Base-by-base conservation (phyloP, 2,329 filamentous ascomycete species). In the Fusarium albidum region DNA sequence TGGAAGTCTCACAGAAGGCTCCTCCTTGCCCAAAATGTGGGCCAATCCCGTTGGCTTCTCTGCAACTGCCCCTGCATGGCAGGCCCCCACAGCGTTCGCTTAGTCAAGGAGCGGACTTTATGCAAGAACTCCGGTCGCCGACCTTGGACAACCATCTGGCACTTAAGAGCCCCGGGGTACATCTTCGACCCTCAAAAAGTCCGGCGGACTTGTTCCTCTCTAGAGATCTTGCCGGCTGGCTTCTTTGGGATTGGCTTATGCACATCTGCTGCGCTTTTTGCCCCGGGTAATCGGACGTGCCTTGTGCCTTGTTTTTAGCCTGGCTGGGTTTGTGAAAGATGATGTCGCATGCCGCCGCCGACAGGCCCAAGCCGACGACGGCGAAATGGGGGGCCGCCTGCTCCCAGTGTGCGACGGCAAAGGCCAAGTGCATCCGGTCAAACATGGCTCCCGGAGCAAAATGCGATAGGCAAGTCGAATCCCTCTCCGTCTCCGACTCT, bases 341-440 rank as follows among this genome's bases (percentile, higher is more conserved):
- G 43, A 60, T 61, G 41, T 63, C 54, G 8, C 61, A 28, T 17
- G 17, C 49, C 35, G 60, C 61, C 25, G 17, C 49, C 35, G 60
- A 63, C 25, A 52, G 68, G 42, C 67, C 61, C 17, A 73, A 72
- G 61, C 64, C 71, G 26, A 64, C 73, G 13, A 72, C 72, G 52
- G 73, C 73, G 26, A 75, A 73, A 78, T 82, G 79, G 79, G 79
- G 79, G 13, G 77, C 77, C 5, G 79, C 79, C 2, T 82, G 79
- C 42, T 71, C 77, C 6, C 69, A 77, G 2, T 82, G 79, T 58
- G 77, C 79, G 7, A 69, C 73, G 11, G 77, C 79, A 27, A 82
- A 82, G 59, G 78, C 79, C 8, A 81, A 81, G 55, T 82, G 79
- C 54, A 73, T 81, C 37, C 75, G 78, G 9, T 73, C 77, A 7